These are phyloP conservation scores for Capsicum rhomboideum DNA, from an alignment of 257 asterid genomes.

Conservation along the genomic window DNA sequence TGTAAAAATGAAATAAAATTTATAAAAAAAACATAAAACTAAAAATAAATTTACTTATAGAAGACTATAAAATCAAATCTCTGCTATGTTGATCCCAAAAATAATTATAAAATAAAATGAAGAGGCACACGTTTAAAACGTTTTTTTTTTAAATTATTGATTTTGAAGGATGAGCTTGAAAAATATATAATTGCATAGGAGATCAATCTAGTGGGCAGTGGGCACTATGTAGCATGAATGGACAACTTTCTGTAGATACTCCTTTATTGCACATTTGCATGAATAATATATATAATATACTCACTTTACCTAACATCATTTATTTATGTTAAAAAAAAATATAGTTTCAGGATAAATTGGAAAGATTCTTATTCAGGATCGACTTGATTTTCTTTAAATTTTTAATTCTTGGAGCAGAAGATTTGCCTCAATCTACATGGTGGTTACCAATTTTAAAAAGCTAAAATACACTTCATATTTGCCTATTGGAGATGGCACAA, in stretches of 20 bases:
- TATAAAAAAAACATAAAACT: no score
- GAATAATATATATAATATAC: no score
- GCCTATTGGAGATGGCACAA: background rate
- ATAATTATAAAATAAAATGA: no score
- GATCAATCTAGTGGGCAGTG: background rate
- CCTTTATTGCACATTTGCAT: background rate
- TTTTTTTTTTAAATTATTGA: background rate
- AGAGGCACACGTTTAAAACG: no score
- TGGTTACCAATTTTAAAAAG: background rate
- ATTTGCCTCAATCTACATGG: background rate
- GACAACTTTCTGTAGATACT: background rate
- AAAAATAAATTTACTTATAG: no score
- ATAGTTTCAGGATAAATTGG: background rate
- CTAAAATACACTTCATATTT: background rate
- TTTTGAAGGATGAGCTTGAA: background rate
- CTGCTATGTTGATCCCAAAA: no score
- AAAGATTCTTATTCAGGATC: background rate
- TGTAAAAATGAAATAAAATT: no score
- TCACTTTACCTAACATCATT: background rate
- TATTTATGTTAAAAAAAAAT: background rate
- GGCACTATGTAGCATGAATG: background rate
- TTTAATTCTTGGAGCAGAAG: background rate
- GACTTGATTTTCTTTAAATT: background rate
- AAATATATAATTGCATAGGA: background rate
- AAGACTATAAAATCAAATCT: no score